Evolutionary conservation across 768 basidiomycete species (phyloP).

Genomic region (Tricholoma saponaceum): DNA sequence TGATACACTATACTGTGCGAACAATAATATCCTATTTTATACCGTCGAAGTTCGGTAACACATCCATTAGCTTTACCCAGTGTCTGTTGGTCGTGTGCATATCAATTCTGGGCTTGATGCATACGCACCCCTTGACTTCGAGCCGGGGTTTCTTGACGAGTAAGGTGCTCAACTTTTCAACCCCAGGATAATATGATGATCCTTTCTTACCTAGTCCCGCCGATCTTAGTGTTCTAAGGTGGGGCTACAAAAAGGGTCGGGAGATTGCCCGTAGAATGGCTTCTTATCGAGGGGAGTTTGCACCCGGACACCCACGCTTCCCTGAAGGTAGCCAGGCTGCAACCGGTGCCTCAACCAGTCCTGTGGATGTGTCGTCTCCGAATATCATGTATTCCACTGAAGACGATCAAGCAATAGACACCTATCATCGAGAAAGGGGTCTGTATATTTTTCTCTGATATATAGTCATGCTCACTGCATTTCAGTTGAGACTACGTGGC

Average conservation of each 20-base stretch:
- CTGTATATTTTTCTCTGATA: conserved; percentile 2
- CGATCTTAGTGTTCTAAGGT: conserved; percentile 42
- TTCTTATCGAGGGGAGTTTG: conserved; percentile 34
- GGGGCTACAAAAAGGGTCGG: conserved; percentile 51
- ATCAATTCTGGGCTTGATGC: conserved; percentile 38
- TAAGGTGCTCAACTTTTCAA: conserved; percentile 18
- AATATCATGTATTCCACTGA: conserved; percentile 36
- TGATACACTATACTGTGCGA: conserved; percentile 16
- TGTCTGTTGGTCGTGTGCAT: conserved; percentile 43
- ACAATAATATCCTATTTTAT: not conserved
- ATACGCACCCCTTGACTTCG: too few relatives aligned
- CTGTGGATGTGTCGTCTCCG: too few relatives aligned
- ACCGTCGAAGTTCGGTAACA: not conserved
- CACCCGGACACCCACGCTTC: conserved; percentile 23
- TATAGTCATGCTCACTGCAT: conserved; percentile 36
- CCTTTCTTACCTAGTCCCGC: conserved; percentile 24
- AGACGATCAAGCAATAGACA: conserved; percentile 40
- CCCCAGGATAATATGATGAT: not conserved
- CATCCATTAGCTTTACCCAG: conserved; percentile 38
- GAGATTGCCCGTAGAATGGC: conserved; percentile 55
- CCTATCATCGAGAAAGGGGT: conserved; percentile 30
- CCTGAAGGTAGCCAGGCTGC: too few relatives aligned
- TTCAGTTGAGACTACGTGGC: too few relatives aligned
- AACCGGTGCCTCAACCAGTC: conserved; percentile 16
- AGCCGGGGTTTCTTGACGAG: conserved; percentile 42